These are phyloP conservation scores for Plectosphaerella plurivora DNA, from an alignment of 2,329 filamentous ascomycete species.

Conservation along the genomic window DNA sequence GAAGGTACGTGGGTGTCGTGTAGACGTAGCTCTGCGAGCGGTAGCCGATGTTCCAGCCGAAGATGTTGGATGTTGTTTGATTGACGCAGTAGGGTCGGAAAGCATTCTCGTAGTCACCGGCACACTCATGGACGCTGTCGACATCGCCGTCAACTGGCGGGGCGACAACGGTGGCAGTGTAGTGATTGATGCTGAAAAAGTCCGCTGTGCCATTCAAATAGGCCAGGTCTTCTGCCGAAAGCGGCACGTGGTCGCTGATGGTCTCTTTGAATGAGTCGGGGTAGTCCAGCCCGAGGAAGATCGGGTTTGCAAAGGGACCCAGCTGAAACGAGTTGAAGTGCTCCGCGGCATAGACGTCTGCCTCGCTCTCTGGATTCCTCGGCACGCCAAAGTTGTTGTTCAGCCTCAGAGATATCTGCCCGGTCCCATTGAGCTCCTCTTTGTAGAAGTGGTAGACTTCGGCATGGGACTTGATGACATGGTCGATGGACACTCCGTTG, in stretches of 20 bases:
- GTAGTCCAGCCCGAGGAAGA: conserved; percentile 46
- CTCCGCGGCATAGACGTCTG: conserved; percentile 37
- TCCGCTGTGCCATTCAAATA: conserved; percentile 47
- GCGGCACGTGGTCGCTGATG: conserved; percentile 34
- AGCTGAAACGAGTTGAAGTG: conserved; percentile 43
- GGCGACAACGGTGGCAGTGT: conserved; percentile 37
- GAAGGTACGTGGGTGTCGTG: conserved; percentile 53
- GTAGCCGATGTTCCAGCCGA: conserved; percentile 57
- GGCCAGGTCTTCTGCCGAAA: conserved; percentile 39
- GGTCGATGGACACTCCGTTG: conserved; percentile 22
- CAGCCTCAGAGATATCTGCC: no score
- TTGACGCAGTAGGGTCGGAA: conserved; percentile 50
- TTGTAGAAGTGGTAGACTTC: conserved; percentile 23
- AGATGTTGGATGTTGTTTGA: conserved; percentile 37
- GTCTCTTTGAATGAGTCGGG: conserved; percentile 41
- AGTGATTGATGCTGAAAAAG: conserved; percentile 53
- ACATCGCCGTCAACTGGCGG: neutral
- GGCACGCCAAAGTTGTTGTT: conserved; percentile 34
- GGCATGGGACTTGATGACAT: conserved; percentile 43
- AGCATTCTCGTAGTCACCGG: conserved; percentile 4
- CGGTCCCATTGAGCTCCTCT: no score
- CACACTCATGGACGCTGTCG: no score
- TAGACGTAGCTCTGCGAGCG: conserved; percentile 52
- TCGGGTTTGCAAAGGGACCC: conserved; percentile 45
- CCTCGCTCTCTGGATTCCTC: conserved; percentile 43